Conservation (phyloP, 441 rosid genomes). For the Gossypium lobatum region DNA sequence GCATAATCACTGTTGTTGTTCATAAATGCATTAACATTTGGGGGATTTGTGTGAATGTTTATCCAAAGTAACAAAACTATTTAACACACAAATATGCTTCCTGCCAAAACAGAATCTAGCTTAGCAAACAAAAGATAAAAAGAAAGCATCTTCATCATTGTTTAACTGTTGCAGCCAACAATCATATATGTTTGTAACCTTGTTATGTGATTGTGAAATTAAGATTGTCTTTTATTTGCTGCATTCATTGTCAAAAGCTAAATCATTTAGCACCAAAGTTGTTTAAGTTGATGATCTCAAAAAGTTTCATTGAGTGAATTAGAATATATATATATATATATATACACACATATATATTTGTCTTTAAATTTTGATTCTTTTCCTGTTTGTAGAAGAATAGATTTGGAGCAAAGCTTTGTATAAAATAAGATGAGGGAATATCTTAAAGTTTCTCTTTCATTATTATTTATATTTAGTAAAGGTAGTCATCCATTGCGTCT, state of each 20-base stretch:
- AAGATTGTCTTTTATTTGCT: neutral
- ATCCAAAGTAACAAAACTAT: neutral
- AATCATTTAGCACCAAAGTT: neutral
- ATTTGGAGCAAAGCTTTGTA: neutral
- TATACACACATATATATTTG: too few relatives aligned
- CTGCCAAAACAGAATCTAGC: neutral
- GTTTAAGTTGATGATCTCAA: neutral
- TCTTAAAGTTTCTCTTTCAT: neutral
- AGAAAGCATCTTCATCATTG: slow-evolving; percentile 1
- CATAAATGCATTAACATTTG: neutral
- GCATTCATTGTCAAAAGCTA: neutral
- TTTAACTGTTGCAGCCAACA: neutral
- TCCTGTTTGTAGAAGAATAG: neutral
- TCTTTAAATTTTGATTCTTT: neutral
- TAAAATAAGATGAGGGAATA: neutral
- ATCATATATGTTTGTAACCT: neutral
- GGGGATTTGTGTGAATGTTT: neutral
- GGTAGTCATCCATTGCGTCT: neutral
- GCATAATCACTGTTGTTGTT: neutral
- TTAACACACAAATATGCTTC: neutral
- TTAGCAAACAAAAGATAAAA: neutral
- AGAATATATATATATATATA: too few relatives aligned
- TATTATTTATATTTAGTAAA: neutral
- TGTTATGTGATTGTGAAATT: slow-evolving; percentile 5
- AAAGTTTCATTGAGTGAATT: neutral